Percentiles rank a stretch among this genome's conserved stretches.
Evolutionary conservation across 208 protist genomes (phyloP).

Genomic region (Crithidia expoeki): DNA sequence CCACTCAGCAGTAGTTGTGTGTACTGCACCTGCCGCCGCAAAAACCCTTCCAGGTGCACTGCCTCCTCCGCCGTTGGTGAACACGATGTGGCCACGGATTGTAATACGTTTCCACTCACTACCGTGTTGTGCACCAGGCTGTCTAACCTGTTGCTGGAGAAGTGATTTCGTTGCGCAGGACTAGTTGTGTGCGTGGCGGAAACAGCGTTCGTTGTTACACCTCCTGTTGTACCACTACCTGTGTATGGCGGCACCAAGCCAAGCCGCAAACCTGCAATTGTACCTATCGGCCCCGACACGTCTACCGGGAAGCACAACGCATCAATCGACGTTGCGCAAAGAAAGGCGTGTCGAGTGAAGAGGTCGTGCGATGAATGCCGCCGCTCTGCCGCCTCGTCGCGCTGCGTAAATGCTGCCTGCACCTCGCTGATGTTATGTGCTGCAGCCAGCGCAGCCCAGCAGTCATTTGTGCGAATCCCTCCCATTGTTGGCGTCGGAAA

Average conservation of each 20-base stretch:
- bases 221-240: background rate
- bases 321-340: conserved; percentile 37
- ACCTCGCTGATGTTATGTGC: conserved; percentile 42
- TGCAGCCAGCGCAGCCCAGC: conserved; percentile 9
- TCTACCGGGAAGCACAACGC: conserved; percentile 57
- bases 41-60: conserved; percentile 18
- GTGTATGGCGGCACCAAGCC: conserved; percentile 40
- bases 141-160: background rate
- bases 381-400: conserved; percentile 41
- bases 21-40: conserved; percentile 29
- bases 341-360: conserved; percentile 23
- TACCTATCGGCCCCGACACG: conserved; percentile 52
- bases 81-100: background rate
- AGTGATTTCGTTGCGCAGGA: background rate
- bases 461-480: too few species aligned
- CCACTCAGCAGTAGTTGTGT: conserved; percentile 36
- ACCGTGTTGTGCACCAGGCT: background rate
- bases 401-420: conserved; percentile 32
- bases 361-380: conserved; percentile 20
- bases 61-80: conserved; percentile 1
- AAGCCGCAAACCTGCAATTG: conserved; percentile 68
- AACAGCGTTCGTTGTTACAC: too few species aligned
- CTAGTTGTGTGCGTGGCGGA: too few species aligned
- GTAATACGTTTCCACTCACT: background rate
- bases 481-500: too few species aligned